These are phyloP conservation scores for Diaporthe helianthi DNA, from an alignment of 2,329 filamentous ascomycete species.

Conservation along the genomic window DNA sequence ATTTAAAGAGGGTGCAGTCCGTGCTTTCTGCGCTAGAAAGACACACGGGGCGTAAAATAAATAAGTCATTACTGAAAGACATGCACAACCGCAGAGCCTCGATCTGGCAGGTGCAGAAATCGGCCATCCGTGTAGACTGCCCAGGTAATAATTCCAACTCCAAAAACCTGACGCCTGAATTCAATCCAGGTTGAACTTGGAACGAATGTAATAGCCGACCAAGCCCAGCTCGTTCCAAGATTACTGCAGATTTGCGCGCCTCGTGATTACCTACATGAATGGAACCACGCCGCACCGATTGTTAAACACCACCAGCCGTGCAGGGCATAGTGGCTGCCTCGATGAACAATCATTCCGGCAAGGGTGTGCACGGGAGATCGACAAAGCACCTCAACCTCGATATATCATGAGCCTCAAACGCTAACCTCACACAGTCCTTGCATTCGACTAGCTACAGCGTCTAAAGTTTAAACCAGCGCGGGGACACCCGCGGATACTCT, in stretches of 20 bases:
- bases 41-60: no score
- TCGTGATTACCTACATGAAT: neutral
- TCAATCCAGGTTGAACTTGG: neutral
- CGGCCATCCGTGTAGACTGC: neutral
- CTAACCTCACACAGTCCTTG: neutral
- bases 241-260: neutral
- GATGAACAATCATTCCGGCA: neutral
- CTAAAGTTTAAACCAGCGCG: neutral
- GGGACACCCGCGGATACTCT: neutral
- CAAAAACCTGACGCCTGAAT: neutral
- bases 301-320: neutral
- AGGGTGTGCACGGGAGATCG: constrained; percentile 13
- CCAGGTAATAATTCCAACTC: no score
- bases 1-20: no score
- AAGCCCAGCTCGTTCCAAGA: neutral
- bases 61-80: neutral
- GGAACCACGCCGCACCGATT: neutral
- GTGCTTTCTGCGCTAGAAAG: neutral
- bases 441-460: neutral
- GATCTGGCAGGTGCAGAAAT: neutral
- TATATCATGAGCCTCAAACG: neutral
- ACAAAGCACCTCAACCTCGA: neutral
- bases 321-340: neutral
- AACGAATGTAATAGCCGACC: neutral
- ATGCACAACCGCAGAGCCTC: neutral